These are phyloP conservation scores for Gilbertella persicaria DNA, from an alignment of 371 early-diverging fungal species.

Conservation along the genomic window DNA sequence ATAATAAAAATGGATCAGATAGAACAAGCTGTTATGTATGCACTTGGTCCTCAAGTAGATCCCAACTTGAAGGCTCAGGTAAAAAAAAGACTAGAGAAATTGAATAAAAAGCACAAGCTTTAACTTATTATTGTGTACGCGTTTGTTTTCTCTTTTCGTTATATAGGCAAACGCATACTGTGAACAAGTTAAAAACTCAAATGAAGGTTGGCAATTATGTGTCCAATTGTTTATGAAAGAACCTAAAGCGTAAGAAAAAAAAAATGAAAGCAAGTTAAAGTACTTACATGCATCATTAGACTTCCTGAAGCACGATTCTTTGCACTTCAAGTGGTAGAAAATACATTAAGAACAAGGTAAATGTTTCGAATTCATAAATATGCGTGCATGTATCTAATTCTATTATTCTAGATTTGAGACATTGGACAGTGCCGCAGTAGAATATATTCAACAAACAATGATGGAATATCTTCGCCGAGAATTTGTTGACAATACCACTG, in stretches of 20 bases:
- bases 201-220: constrained; percentile 88
- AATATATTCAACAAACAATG: constrained; percentile 67
- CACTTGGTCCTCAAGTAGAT: constrained; percentile 73
- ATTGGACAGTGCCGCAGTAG: constrained; percentile 55
- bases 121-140: neutral
- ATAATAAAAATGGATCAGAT: constrained; percentile 71
- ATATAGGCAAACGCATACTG: constrained; percentile 84
- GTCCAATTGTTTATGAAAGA: constrained; percentile 75
- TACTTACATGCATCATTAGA: constrained; percentile 35
- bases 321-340: constrained; percentile 85
- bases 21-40: constrained; percentile 83
- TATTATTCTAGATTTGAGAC: constrained; percentile 46
- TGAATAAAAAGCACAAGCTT: neutral
- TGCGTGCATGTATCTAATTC: neutral
- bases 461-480: constrained; percentile 72
- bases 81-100: constrained; percentile 12
- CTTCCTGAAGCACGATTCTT: constrained; percentile 82
- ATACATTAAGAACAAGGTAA: constrained; percentile 67
- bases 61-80: constrained; percentile 76
- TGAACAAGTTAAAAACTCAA: constrained; percentile 76
- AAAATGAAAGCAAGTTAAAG: neutral
- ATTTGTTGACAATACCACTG: constrained; percentile 52
- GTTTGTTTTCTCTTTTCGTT: constrained; percentile 1
- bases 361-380: neutral
- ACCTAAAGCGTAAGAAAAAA: constrained; percentile 66